phyloP scores from a whole-genome alignment of 192 early-diverging fungal genomes.

The Globomyces pollinis-pini region DNA sequence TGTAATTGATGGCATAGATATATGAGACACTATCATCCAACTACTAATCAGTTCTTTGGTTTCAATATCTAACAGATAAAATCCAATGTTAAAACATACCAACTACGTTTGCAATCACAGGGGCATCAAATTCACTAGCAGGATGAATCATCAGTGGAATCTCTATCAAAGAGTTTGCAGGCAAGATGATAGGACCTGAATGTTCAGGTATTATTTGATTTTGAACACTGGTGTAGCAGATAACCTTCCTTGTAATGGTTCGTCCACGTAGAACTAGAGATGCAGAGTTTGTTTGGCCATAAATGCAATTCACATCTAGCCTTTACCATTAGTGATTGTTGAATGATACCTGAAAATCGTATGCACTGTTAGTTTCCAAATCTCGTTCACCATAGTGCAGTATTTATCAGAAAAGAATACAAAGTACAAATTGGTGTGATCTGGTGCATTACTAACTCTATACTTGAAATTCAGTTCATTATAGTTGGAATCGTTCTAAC shows the following conservation, averaged over 20 bases:
- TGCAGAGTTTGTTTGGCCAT: constrained; percentile 37
- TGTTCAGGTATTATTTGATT: constrained; percentile 15
- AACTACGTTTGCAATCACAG: constrained; percentile 32
- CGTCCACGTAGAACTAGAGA: constrained; percentile 34
- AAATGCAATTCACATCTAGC: constrained; percentile 34
- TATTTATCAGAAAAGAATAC: constrained; percentile 39
- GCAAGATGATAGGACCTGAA: constrained; percentile 24
- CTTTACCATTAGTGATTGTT: too few species aligned
- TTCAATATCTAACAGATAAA: too few species aligned
- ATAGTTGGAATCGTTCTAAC: constrained; percentile 17
- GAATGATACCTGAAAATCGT: too few species aligned
- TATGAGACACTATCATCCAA: constrained; percentile 37
- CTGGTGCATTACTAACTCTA: constrained; percentile 18
- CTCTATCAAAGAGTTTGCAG: constrained; percentile 37
- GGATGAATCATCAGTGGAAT: constrained; percentile 30
- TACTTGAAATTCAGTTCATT: constrained; percentile 35
- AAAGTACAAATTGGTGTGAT: constrained; percentile 31
- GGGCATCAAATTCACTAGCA: neutral
- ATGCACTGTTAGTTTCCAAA: constrained; percentile 38
- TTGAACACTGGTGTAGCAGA: constrained; percentile 24
- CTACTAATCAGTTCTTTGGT: constrained; percentile 21
- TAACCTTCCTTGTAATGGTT: constrained; percentile 22
- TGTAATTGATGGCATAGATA: constrained; percentile 27
- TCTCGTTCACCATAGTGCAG: constrained; percentile 29
- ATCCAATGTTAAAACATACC: constrained; percentile 32